Base-by-base conservation (phyloP, 257 asterid genomes). In the Rubia yunnanensis region DNA sequence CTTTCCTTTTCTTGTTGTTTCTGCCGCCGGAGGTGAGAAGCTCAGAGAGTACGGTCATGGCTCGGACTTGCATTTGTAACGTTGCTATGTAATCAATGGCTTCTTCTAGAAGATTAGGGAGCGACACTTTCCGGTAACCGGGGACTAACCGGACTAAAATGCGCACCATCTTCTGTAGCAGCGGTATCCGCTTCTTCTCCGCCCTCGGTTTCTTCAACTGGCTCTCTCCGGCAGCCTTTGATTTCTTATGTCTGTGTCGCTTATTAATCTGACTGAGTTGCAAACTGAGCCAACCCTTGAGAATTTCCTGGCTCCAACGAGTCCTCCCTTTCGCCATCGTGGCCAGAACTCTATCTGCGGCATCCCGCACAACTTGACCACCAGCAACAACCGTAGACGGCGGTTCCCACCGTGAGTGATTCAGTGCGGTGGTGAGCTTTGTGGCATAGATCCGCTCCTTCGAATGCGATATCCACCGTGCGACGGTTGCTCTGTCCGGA, bases 61-160 rank as follows among this genome's bases (percentile, higher is more conserved):
- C 90, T 72, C 87, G 85, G 80, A 87, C 89, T 82, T 89, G 97
- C 97, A 89, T 89, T 83, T 87, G 83, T 74, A 89, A 62, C 48
- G 97, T 95, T 36, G 94, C 88, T 72, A 90, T 84, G 65, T 90
- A 90, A 73, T 85, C 97, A 10, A 83, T 82, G 15, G 97, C 78
- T 73, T 90, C 97, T 77, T 90, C 97, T 71, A 90, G 87, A 76
- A 90, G 95, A 65, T 80, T 87, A 14, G 97, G 92, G 70, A 90
- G 79, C 68, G 94, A 72, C 7, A 78, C 54, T 69, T 90, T 90
- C 84, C 85, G 81, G 87, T 95, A 90, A 39, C 97, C 97, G 22
- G 97, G 97, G 31, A 90, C 87, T 69, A 89, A 71, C 32, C 88
- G 79, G 80, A 95, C 67, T 68, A 89, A 60, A 23, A 79, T 85